phyloP scores from a whole-genome alignment of 768 basidiomycete species.

The Mycena sanguinolenta region DNA sequence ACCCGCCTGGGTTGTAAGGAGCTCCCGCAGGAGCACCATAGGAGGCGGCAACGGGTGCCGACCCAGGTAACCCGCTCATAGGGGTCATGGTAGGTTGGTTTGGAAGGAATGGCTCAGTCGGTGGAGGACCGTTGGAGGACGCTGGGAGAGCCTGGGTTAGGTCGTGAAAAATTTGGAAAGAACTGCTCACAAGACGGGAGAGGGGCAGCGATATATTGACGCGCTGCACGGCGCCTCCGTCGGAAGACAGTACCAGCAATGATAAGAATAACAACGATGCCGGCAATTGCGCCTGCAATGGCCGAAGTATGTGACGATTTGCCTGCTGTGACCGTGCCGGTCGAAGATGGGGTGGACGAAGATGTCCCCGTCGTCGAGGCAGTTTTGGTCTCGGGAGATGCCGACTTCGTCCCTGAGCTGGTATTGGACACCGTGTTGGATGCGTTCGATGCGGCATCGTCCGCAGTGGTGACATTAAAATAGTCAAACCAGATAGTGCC shows the following conservation, averaged over 20 bases:
- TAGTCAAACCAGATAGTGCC: conserved; percentile 61
- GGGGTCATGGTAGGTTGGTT: conserved; percentile 13
- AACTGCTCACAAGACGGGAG: conserved; percentile 9
- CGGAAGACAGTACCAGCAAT: not conserved
- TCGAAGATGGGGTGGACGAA: not conserved
- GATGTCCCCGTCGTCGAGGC: conserved; percentile 7
- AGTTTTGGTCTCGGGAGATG: no score
- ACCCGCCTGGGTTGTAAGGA: not conserved
- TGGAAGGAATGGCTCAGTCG: conserved; percentile 25
- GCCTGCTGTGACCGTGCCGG: not conserved
- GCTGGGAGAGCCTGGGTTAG: not conserved
- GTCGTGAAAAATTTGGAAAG: not conserved
- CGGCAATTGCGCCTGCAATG: conserved; percentile 25
- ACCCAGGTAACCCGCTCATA: conserved; percentile 22
- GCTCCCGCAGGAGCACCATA: not conserved
- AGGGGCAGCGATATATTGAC: not conserved
- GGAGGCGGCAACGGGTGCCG: not conserved
- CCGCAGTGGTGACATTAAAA: conserved; percentile 43
- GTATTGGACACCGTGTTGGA: conserved; percentile 12
- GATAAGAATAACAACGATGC: conserved; percentile 7
- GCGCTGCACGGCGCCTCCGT: conserved; percentile 23
- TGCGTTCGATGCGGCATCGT: conserved; percentile 31
- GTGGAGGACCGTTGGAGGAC: conserved; percentile 10
- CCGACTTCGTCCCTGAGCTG: not conserved
- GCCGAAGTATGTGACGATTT: conserved; percentile 19